A percentile compares a stretch with the other conserved stretches of the same genome.
Evolutionary conservation across 129 eudicot genomes (phyloP).

Genomic region (Centaurea solstitialis): DNA sequence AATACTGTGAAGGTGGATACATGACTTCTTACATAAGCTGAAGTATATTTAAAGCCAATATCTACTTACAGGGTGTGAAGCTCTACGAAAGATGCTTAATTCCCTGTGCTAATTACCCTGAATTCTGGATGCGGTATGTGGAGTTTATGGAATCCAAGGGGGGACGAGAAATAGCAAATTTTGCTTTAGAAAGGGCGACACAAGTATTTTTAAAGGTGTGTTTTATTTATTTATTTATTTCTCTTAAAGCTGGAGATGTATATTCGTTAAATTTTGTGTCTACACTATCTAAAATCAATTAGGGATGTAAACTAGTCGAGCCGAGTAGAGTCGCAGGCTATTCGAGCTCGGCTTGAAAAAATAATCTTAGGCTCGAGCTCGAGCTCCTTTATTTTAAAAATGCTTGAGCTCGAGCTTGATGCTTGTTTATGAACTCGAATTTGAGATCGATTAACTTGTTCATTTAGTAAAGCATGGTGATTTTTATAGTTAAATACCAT

Average conservation of each 20-base stretch:
- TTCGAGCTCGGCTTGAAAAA: too few species aligned
- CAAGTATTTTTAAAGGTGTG: slow-evolving; percentile 70
- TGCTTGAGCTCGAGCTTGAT: too few species aligned
- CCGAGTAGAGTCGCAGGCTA: too few species aligned
- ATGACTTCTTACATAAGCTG: slow-evolving; percentile 14
- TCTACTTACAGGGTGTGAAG: slow-evolving; percentile 70
- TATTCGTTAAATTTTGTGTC: slow-evolving; percentile 13
- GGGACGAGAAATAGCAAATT: slow-evolving; percentile 73
- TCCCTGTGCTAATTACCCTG: slow-evolving; percentile 88
- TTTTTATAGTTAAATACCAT: not conserved
- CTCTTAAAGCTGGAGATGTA: slow-evolving; percentile 15
- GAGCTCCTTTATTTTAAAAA: too few species aligned
- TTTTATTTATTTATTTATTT: not conserved
- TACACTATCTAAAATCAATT: not conserved
- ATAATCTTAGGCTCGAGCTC: too few species aligned
- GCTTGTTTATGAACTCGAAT: too few species aligned
- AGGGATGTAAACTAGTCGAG: too few species aligned
- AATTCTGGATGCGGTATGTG: slow-evolving; percentile 97
- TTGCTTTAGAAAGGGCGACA: slow-evolving; percentile 79
- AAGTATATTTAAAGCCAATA: slow-evolving; percentile 8
- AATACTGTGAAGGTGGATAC: slow-evolving; percentile 14
- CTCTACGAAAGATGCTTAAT: slow-evolving; percentile 89
- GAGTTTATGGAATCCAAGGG: slow-evolving; percentile 86
- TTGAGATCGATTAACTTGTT: too few species aligned
- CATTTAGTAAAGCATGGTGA: too few species aligned